Base-by-base conservation (phyloP, 2,329 filamentous ascomycete species). In the Colletotrichum coccodes region DNA sequence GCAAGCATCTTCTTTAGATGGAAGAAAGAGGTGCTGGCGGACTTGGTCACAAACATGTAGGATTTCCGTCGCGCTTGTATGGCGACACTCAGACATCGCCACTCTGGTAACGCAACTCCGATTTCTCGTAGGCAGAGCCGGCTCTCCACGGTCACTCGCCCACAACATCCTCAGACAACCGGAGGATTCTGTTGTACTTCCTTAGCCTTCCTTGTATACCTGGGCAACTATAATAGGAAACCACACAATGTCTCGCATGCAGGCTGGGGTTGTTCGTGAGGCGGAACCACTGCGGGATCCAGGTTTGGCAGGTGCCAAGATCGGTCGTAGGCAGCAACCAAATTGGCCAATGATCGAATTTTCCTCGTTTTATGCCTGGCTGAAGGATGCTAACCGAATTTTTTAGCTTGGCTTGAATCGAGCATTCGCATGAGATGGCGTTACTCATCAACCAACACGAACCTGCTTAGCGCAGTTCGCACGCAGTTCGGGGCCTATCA, bases 1-100 rank as follows among this genome's bases (percentile, higher is more conserved):
- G 69, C 66, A 0, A 70, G 66, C n/a, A 70, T 71, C 8, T 70
- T 70, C 57, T 70, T 71, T 7, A 28, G 53, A 0, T 47, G 69
- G 66, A 42, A 61, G 4, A 62, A 56, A 9, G 66, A 66, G 28
- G 36, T 68, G 1, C 2, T 68, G 9, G 65, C 38, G 1, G 65
- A 68, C 2, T 30, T 70, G 9, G 23, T 70, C 0, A 23, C 5
- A 0, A 21, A 54, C 11, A 38, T 68, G 2, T 69, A 62, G 30
- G 6, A n/a, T 18, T 6, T 2, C 23, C 12, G 12, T 4, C 21
- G 4, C 12, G 6, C 6, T n/a, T 5, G n/a, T 38, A 18, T 23
- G 6, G 3, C 12, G 3, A 16, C 8, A n/a, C n/a, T 9, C 5
- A 14, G 18, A 18, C 50, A 38, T 53, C 50, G 3, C 23, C 40